Base-by-base conservation (phyloP, 225 moss, liverwort and hornwort species). In the Pseudoscleropodium purum region DNA sequence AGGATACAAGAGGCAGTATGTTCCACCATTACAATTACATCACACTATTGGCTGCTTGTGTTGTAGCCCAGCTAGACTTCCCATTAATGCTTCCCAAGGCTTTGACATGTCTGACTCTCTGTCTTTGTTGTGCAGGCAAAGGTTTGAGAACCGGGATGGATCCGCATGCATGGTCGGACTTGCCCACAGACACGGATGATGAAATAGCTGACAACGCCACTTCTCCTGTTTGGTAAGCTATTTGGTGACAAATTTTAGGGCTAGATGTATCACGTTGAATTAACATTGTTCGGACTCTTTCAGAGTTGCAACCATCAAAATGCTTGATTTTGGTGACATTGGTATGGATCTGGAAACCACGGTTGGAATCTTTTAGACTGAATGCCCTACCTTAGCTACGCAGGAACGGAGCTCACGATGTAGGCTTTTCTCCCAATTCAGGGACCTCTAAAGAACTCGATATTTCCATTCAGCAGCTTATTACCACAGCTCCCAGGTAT, bases 111-210 rank as follows among this genome's bases (percentile, higher is more conserved):
- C 64, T 88, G 31, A 65, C 51, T 63, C 75, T 82, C 63, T 83
- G 52, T 34, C 85, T 69, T 83, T 87, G 89, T 51, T 82, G 70
- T 43, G 82, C 91, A 94, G 90, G 87, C 82, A 91, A 90, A 87
- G 85, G 62, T 54, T 85, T 92, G 85, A 87, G 87, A 57, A 89
- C 87, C 67, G 89, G 85, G 75, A 85, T 90, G 92, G 90, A 94
- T 87, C 92, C 89, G 31, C 90, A 94, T 81, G 89, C 91, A 61
- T 94, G 94, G 92, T 94, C 91, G 61, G 94, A 94, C 90, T 92
- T 94, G 61, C 91, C 94, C 15, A 91, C 91, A 72, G 92, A 94
- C 72, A 92, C 92, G n/a, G 94, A 94, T 90, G 91, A 94, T 66
- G 94, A 92, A 87, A 82, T 75, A 37, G 85, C 87, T 76, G 91